These are phyloP conservation scores for Ganoderma meredithae DNA, from an alignment of 1,284 basidiomycete genomes.

Conservation along the genomic window DNA sequence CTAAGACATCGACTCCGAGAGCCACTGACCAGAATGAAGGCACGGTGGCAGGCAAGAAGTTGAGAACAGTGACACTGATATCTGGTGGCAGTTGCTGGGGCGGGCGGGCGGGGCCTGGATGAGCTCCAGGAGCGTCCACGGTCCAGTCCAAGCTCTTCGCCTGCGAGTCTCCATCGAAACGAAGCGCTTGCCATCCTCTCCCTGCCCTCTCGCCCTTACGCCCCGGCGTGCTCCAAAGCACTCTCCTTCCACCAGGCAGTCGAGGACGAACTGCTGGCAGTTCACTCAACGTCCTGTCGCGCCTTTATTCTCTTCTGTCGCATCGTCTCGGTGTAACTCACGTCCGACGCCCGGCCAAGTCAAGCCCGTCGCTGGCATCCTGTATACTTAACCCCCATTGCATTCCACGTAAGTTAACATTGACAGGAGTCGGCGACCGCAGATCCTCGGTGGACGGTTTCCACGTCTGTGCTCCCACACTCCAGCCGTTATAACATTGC, in stretches of 20 bases:
- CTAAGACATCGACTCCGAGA: neutral
- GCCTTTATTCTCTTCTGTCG: slow-evolving; percentile 23
- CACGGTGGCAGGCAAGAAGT: neutral
- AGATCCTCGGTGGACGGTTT: slow-evolving; percentile 22
- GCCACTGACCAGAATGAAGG: neutral
- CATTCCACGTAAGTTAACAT: neutral
- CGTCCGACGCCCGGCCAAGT: slow-evolving; percentile 3
- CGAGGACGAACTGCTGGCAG: slow-evolving; percentile 36
- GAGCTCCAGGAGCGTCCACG: neutral
- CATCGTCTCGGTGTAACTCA: slow-evolving; percentile 16
- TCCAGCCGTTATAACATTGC: slow-evolving; percentile 18
- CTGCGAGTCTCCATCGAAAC: slow-evolving; percentile 31
- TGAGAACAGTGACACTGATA: neutral
- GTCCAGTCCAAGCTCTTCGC: neutral
- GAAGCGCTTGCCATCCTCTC: slow-evolving; percentile 1
- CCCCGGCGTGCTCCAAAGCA: slow-evolving; percentile 6
- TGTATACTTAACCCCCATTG: slow-evolving; percentile 5
- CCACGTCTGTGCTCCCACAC: slow-evolving; percentile 28
- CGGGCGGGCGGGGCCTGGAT: neutral
- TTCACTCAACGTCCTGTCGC: slow-evolving; percentile 32
- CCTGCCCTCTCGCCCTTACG: slow-evolving; percentile 5
- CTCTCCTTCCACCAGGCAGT: slow-evolving; percentile 18
- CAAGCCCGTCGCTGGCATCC: neutral
- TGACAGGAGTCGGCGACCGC: slow-evolving; percentile 19
- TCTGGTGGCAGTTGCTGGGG: neutral